Percentiles rank a stretch among this genome's conserved stretches.
Evolutionary conservation across 352 stramenopile genomes (phyloP).

Genomic region (Globisporangium echinulatum): DNA sequence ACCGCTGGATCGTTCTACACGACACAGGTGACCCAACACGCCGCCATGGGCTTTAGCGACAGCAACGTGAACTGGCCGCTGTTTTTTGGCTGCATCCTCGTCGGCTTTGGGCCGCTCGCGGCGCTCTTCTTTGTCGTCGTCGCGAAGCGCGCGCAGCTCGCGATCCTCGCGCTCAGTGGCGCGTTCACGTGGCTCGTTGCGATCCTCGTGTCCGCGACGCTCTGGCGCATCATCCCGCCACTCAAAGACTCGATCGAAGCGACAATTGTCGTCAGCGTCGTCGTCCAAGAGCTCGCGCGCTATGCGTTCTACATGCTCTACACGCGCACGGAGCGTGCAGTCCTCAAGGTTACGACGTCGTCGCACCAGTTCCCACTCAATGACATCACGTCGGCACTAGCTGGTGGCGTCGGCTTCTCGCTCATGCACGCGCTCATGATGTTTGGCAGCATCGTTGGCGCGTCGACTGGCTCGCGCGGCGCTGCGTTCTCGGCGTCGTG

Average conservation of each 20-base stretch:
- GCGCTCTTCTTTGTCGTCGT: slow-evolving; percentile 78
- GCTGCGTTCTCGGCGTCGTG: slow-evolving; percentile 72
- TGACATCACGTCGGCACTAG: slow-evolving; percentile 79
- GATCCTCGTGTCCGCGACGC: slow-evolving; percentile 65
- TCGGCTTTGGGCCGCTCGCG: slow-evolving; percentile 64
- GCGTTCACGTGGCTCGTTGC: slow-evolving; percentile 81
- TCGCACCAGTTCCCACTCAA: slow-evolving; percentile 80
- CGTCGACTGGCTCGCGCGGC: slow-evolving; percentile 57
- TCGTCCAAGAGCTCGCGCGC: slow-evolving; percentile 69
- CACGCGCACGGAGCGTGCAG: slow-evolving; percentile 60
- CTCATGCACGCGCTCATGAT: slow-evolving; percentile 84
- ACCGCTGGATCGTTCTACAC: no score
- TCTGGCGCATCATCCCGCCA: slow-evolving; percentile 72
- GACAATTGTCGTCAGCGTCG: slow-evolving; percentile 61
- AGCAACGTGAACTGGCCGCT: slow-evolving; percentile 78
- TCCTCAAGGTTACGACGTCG: slow-evolving; percentile 70
- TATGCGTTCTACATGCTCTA: slow-evolving; percentile 73
- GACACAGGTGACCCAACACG: no score
- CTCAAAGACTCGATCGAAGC: slow-evolving; percentile 69
- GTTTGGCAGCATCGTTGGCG: slow-evolving; percentile 72
- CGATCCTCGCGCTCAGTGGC: slow-evolving; percentile 74
- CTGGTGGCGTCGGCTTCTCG: slow-evolving; percentile 70
- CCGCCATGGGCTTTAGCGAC: slow-evolving; percentile 57
- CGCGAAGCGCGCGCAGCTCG: slow-evolving; percentile 72
- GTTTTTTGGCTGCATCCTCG: slow-evolving; percentile 77